phyloP scores from a whole-genome alignment of 169 alveolate genomes.

The Fabrea salina region DNA sequence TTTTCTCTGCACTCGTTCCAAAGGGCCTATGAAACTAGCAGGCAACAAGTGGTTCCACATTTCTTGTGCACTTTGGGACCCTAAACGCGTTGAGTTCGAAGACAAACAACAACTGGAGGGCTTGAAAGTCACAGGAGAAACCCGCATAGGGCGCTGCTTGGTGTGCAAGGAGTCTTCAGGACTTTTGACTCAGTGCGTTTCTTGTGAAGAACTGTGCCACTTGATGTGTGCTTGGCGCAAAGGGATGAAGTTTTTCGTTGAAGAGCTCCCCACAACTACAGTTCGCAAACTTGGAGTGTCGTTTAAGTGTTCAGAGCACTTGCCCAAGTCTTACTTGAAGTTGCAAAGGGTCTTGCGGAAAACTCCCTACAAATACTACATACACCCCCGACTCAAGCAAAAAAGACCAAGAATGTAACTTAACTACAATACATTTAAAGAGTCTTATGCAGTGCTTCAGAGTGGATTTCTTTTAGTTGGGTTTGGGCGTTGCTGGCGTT shows the following conservation, averaged over 20 bases:
- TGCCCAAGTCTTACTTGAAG: not conserved
- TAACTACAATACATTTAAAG: no score
- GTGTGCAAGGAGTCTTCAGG: constrained; percentile 2
- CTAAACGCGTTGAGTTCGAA: not conserved
- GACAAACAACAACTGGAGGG: not conserved
- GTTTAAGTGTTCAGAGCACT: constrained; percentile 1
- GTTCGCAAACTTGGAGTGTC: not conserved
- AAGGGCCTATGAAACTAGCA: constrained; percentile 8
- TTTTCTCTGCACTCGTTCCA: not conserved
- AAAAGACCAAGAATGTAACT: no score
- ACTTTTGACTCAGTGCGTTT: not conserved
- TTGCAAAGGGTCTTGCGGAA: not conserved
- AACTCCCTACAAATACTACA: not conserved
- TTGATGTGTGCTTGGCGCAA: constrained; percentile 29
- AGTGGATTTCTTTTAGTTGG: constrained; percentile 36
- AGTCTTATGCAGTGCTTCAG: not conserved
- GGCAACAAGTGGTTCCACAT: constrained; percentile 5
- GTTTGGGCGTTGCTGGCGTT: constrained; percentile 25
- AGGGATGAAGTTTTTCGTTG: not conserved
- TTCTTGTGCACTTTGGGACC: constrained; percentile 23
- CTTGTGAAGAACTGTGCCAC: constrained; percentile 8
- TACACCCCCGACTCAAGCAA: not conserved
- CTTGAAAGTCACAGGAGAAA: not conserved
- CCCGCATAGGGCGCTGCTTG: not conserved
- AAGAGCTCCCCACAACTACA: not conserved